Percentiles rank a stretch among this genome's conserved stretches.
Conservation (phyloP, 1,284 basidiomycete species). For the Cystobasidium slooffiae region DNA sequence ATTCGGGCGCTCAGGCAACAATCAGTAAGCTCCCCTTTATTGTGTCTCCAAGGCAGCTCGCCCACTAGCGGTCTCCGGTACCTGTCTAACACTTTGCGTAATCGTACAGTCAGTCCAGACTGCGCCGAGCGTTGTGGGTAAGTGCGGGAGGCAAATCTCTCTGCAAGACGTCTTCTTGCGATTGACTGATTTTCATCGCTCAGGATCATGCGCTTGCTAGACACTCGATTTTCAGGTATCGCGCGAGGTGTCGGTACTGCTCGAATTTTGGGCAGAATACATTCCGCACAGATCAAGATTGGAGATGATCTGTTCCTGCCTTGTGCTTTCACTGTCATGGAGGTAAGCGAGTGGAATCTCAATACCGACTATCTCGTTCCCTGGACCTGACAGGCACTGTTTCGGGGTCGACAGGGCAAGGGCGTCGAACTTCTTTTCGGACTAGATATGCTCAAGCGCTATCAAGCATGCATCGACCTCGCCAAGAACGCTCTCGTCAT, state of each 20-base stretch:
- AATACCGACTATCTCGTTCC: too few relatives aligned
- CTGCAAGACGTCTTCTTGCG: background rate
- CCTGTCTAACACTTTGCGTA: constrained; percentile 23
- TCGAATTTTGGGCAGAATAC: constrained; percentile 89
- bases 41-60: background rate
- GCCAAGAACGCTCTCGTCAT: constrained; percentile 85
- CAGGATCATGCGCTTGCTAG: constrained; percentile 89
- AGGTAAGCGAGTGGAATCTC: constrained; percentile 62
- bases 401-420: constrained; percentile 65
- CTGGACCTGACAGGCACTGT: too few relatives aligned
- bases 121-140: constrained; percentile 91
- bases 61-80: background rate
- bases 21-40: constrained; percentile 70
- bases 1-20: constrained; percentile 94
- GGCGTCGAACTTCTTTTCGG: constrained; percentile 93
- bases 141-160: constrained; percentile 52
- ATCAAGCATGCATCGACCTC: constrained; percentile 94
- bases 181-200: background rate
- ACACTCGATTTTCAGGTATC: constrained; percentile 83
- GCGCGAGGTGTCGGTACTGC: constrained; percentile 96
- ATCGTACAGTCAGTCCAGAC: constrained; percentile 79
- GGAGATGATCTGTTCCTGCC: constrained; percentile 76
- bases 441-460: constrained; percentile 96
- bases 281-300: constrained; percentile 89
- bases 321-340: constrained; percentile 94